Conservation (phyloP, 2,329 filamentous ascomycete genomes). For the Pezicula carpinea region DNA sequence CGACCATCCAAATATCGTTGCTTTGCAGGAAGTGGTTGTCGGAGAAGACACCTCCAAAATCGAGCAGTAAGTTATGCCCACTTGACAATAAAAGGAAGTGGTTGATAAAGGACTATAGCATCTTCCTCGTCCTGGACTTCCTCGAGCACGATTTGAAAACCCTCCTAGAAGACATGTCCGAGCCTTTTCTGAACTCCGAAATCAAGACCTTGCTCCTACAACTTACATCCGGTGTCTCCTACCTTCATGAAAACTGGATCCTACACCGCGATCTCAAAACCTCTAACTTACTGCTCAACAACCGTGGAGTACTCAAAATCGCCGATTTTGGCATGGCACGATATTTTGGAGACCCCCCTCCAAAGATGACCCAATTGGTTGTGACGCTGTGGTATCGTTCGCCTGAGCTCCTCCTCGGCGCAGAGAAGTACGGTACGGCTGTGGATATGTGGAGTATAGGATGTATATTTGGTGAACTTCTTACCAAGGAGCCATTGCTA, state of each 20-base stretch:
- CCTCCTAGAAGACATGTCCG: conserved; percentile 87
- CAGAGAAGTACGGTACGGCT: conserved; percentile 66
- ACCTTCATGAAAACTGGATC: conserved; percentile 87
- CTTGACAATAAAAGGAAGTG: conserved; percentile 7
- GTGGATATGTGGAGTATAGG: conserved; percentile 96
- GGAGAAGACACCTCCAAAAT: conserved; percentile 54
- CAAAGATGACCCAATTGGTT: conserved; percentile 83
- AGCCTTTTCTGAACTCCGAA: conserved; percentile 89
- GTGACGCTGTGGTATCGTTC: conserved; percentile 96
- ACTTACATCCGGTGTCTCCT: conserved; percentile 72
- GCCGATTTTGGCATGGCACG: conserved; percentile 98
- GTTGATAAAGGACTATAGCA: conserved; percentile 43
- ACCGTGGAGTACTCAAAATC: conserved; percentile 89
- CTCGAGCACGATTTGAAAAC: conserved; percentile 95
- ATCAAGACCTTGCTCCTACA: conserved; percentile 86
- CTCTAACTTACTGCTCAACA: conserved; percentile 90
- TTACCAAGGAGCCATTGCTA: conserved; percentile 76
- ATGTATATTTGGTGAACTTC: conserved; percentile 90
- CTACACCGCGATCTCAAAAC: conserved; percentile 92
- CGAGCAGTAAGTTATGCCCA: conserved; percentile 40
- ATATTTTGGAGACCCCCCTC: conserved; percentile 74
- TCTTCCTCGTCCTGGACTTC: conserved; percentile 96
- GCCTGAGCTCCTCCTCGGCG: conserved; percentile 83
- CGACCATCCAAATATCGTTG: conserved; percentile 76
- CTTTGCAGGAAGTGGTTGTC: conserved; percentile 77